Evolutionary conservation across 2,329 filamentous ascomycete species (phyloP).

Genomic region (Beauveria asiatica): DNA sequence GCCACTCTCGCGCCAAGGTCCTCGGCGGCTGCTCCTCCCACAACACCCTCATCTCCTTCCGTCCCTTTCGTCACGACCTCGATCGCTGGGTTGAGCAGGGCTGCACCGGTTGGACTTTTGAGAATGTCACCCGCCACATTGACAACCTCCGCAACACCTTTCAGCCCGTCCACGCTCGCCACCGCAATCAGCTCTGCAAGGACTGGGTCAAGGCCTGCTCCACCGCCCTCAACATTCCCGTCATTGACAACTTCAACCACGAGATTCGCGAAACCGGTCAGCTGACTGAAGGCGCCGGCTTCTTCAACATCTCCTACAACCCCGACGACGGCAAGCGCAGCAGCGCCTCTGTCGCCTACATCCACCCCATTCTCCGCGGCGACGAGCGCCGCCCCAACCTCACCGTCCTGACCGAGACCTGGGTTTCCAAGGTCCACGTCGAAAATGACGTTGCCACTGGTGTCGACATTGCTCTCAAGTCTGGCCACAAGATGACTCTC

Average conservation of each 20-base stretch:
- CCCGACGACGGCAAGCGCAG: slow-evolving; percentile 77
- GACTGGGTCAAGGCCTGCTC: slow-evolving; percentile 83
- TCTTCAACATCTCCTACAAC: slow-evolving; percentile 88
- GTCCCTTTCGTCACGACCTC: slow-evolving; percentile 82
- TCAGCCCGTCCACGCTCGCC: slow-evolving; percentile 75
- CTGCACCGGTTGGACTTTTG: slow-evolving; percentile 79
- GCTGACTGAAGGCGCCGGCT: slow-evolving; percentile 70
- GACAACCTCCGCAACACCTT: slow-evolving; percentile 85
- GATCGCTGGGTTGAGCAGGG: slow-evolving; percentile 76
- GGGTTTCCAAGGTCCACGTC: slow-evolving; percentile 76
- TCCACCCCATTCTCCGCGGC: slow-evolving; percentile 80
- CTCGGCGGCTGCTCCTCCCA: slow-evolving; percentile 88
- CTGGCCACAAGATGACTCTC: slow-evolving; percentile 45
- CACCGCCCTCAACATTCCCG: slow-evolving; percentile 67
- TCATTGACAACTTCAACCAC: slow-evolving; percentile 79
- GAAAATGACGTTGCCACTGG: slow-evolving; percentile 62
- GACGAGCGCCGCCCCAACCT: slow-evolving; percentile 77
- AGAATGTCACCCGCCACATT: slow-evolving; percentile 71
- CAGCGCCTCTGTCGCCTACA: slow-evolving; percentile 84
- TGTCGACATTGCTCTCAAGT: slow-evolving; percentile 55
- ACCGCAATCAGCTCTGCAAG: slow-evolving; percentile 83
- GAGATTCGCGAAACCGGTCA: slow-evolving; percentile 68
- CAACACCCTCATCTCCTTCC: slow-evolving; percentile 90
- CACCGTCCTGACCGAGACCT: slow-evolving; percentile 78
- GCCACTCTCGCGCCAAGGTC: slow-evolving; percentile 86